phyloP scores from a whole-genome alignment of 129 eudicot species.

The Pseudognaphalium luteoalbum region DNA sequence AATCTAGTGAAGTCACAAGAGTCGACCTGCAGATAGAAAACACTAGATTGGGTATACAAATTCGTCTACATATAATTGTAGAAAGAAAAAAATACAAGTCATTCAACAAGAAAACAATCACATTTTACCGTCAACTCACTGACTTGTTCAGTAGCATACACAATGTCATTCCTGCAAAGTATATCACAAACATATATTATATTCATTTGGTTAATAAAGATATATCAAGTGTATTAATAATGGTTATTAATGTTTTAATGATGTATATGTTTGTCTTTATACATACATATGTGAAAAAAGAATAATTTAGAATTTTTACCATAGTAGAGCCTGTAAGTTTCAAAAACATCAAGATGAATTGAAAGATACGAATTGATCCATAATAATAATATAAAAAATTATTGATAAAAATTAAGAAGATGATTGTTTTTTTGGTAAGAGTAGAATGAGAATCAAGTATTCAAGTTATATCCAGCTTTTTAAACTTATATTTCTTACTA shows the following conservation, averaged over 20 bases:
- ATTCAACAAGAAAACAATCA: not conserved
- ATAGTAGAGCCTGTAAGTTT: slow-evolving; percentile 53
- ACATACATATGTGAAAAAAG: no score
- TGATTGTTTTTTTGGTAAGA: no score
- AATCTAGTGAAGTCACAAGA: slow-evolving; percentile 72
- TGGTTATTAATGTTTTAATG: not conserved
- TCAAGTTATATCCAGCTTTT: no score
- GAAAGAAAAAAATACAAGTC: not conserved
- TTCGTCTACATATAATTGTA: no score
- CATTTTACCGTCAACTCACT: slow-evolving; percentile 50
- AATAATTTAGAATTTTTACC: slow-evolving; percentile 29
- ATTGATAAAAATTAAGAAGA: not conserved
- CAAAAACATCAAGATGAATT: slow-evolving; percentile 41
- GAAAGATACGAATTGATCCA: slow-evolving; percentile 38
- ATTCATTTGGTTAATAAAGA: not conserved
- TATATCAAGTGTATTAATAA: not conserved
- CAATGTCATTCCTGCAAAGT: slow-evolving; percentile 43
- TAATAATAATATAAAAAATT: slow-evolving; percentile 14
- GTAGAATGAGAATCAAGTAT: no score
- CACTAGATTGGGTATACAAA: no score
- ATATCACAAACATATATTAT: not conserved
- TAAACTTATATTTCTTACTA: no score
- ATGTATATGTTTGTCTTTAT: no score
- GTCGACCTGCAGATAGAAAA: slow-evolving; percentile 44
- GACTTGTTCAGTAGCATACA: slow-evolving; percentile 31